These are phyloP conservation scores for Solanum piurae DNA, from an alignment of 257 asterid species.

Conservation along the genomic window DNA sequence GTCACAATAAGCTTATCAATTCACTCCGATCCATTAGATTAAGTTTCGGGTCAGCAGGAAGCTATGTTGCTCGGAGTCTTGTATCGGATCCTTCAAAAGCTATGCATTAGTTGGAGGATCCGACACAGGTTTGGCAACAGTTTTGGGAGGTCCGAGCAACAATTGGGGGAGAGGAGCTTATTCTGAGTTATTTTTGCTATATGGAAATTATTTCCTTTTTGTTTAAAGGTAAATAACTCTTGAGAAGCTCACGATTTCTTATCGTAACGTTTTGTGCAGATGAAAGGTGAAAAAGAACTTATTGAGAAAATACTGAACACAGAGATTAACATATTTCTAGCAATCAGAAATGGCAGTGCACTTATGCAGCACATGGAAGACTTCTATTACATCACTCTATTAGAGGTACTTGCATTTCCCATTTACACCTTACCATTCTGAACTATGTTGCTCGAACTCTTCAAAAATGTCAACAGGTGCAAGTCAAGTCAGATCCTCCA, in stretches of 20 bases:
- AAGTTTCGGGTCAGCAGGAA: background rate
- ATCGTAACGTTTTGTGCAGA: slow-evolving; percentile 25
- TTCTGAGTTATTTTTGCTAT: background rate
- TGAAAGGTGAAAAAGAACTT: slow-evolving; percentile 93
- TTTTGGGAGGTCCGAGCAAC: background rate
- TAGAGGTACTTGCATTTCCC: slow-evolving; percentile 47
- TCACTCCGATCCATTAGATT: background rate
- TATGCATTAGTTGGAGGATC: background rate
- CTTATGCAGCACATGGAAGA: slow-evolving; percentile 99
- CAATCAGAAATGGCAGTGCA: slow-evolving; percentile 97
- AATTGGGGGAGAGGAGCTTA: background rate
- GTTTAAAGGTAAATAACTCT: background rate
- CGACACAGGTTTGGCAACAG: background rate
- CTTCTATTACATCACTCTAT: slow-evolving; percentile 74
- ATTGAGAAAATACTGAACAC: slow-evolving; percentile 89
- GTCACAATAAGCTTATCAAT: background rate
- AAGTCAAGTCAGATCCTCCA: background rate
- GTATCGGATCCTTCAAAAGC: background rate
- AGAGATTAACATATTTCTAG: slow-evolving; percentile 74
- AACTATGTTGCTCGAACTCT: background rate
- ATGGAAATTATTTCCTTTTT: background rate
- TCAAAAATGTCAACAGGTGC: background rate
- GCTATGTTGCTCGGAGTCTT: background rate
- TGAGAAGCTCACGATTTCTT: background rate
- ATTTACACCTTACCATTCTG: background rate